Percentiles rank a stretch among this genome's conserved stretches.
Conservation (phyloP, 768 basidiomycete species). For the Tulasnella sp. region DNA sequence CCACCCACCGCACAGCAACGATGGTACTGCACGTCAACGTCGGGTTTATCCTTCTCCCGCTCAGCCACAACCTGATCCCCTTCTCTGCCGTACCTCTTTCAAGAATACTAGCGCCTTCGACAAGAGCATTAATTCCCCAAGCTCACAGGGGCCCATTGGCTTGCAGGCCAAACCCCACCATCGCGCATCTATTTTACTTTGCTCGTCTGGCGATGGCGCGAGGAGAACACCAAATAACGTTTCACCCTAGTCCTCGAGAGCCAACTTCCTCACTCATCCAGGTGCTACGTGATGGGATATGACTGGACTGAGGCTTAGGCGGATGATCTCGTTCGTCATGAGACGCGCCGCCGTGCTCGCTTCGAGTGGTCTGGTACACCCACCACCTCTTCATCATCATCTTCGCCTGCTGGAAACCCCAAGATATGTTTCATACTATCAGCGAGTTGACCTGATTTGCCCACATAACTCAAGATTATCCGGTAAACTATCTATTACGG, state of each 20-base stretch:
- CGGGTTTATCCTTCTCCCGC: conserved; percentile 37
- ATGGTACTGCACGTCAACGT: conserved; percentile 90
- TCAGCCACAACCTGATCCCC: conserved; percentile 68
- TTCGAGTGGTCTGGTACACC: conserved; percentile 66
- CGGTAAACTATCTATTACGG: not conserved
- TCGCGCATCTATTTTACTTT: no score
- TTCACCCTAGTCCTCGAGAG: no score
- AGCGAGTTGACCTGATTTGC: conserved; percentile 31
- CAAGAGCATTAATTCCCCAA: no score
- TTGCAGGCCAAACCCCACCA: no score
- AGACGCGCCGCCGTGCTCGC: conserved; percentile 78
- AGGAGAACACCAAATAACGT: no score
- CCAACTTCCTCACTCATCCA: no score
- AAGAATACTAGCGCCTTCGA: conserved; percentile 60
- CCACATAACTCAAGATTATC: not conserved
- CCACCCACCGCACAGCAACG: conserved; percentile 81
- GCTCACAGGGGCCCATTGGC: no score
- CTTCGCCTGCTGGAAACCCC: conserved; percentile 90
- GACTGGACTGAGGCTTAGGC: no score
- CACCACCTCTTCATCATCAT: conserved; percentile 88
- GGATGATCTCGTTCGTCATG: conserved; percentile 43
- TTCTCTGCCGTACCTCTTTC: conserved; percentile 79
- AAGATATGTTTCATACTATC: conserved; percentile 97
- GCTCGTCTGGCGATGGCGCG: no score
- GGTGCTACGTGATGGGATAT: no score